Evolutionary conservation across 169 alveolate species (phyloP), one percentile per base, ranked within the genome.

Genomic region (Eimeria falciformis): DNA sequence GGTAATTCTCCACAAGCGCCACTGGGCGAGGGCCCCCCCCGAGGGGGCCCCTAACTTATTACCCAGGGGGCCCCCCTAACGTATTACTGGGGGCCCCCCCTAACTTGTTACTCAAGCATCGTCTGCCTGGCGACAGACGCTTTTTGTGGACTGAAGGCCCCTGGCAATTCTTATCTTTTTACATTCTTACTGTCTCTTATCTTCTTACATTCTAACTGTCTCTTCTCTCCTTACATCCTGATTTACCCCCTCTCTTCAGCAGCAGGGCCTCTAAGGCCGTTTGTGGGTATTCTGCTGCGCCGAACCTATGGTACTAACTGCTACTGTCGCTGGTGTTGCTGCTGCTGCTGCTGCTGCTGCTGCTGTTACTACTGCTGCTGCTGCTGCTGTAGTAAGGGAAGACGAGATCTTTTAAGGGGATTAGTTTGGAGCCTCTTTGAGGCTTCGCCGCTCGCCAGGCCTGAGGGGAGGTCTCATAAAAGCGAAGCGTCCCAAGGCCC

Each of bases 41-140:
- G 14, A 50, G 58, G 58, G 58, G 58, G 58, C 58, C 58, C 58
- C 58, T 9, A 50, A 50, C 21, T 7, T 7, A 50, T 7, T 9
- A 7, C 58, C 58, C 58, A 50, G 58, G 58, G 58, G 58, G 58
- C 21, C 58, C 58, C 58, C 58, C 58, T n/a, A n/a, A n/a, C n/a
- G n/a, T n/a, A n/a, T n/a, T n/a, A n/a, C n/a, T 50, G 58, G 58
- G 58, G 58, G 58, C 58, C 58, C 58, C 58, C 58, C 58, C 58
- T 14, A 9, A 14, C 58, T n/a, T n/a, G n/a, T n/a, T n/a, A n/a
- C n/a, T n/a, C n/a, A n/a, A n/a, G n/a, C n/a, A n/a, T n/a, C n/a
- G n/a, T n/a, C n/a, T n/a, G n/a, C n/a, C n/a, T n/a, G n/a, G n/a
- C n/a, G n/a, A n/a, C n/a, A n/a, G n/a, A n/a, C n/a, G n/a, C n/a